These are phyloP conservation scores for Annulohypoxylon moriforme DNA, from an alignment of 495 filamentous ascomycete species.

Conservation along the genomic window DNA sequence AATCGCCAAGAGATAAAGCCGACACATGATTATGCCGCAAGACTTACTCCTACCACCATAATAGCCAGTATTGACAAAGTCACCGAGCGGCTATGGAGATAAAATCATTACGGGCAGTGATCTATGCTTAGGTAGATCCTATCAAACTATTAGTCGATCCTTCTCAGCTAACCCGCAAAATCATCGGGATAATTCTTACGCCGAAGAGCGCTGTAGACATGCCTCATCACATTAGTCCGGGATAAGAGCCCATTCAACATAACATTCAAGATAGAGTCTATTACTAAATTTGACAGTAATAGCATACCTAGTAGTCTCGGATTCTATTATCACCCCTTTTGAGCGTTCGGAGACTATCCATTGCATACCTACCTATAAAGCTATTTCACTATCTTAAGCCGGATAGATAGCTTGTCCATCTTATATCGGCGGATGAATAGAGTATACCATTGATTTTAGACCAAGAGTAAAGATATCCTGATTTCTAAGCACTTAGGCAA, in stretches of 20 bases:
- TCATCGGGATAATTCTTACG: background rate
- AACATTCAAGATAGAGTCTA: background rate
- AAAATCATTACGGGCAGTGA: background rate
- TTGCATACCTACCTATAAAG: background rate
- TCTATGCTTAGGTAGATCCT: background rate
- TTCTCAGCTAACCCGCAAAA: background rate
- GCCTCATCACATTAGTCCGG: background rate
- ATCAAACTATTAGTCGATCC: background rate
- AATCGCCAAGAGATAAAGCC: too few species aligned
- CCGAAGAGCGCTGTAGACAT: background rate
- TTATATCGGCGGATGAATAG: background rate
- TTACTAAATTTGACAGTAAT: background rate
- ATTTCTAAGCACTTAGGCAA: background rate
- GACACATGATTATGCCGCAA: too few species aligned
- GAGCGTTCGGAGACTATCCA: background rate
- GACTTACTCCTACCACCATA: too few species aligned
- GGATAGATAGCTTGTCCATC: background rate
- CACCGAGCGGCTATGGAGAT: background rate
- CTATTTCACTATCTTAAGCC: background rate
- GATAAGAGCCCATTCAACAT: conserved; percentile 1
- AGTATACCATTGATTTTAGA: background rate
- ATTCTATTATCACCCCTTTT: background rate
- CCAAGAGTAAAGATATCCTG: background rate
- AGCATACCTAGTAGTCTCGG: background rate
- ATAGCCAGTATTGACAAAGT: too few species aligned